A percentile compares a stretch with the other conserved stretches of the same genome.
Evolutionary conservation across 768 basidiomycete species (phyloP).

Genomic region (Rhodosporidiobolus sp.): DNA sequence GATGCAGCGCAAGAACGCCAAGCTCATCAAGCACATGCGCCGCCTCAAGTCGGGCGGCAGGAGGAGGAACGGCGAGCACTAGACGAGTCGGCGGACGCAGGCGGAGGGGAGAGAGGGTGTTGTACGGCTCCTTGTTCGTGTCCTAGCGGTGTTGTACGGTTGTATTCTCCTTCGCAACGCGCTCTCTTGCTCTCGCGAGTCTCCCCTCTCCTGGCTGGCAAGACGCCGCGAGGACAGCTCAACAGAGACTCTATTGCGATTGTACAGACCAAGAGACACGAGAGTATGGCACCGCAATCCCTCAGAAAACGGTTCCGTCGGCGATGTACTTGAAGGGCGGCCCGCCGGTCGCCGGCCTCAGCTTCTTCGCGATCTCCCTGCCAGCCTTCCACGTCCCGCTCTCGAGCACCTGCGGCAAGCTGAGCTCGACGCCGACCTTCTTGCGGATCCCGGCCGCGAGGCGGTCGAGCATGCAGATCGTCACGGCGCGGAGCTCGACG

Average conservation of each 20-base stretch:
- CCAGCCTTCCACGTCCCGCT: slow-evolving; percentile 91
- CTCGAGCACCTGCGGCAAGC: slow-evolving; percentile 84
- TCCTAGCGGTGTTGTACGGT: too few relatives aligned
- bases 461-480: slow-evolving; percentile 88
- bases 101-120: background rate
- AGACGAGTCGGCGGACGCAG: too few relatives aligned
- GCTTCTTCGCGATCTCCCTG: slow-evolving; percentile 77
- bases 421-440: slow-evolving; percentile 60
- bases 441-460: slow-evolving; percentile 67
- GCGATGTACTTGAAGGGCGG: slow-evolving; percentile 40
- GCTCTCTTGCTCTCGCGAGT: too few relatives aligned
- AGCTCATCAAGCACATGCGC: slow-evolving; percentile 17
- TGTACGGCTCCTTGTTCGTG: too few relatives aligned
- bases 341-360: slow-evolving; percentile 56
- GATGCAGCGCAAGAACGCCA: slow-evolving; percentile 15
- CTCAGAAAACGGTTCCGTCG: slow-evolving; percentile 36
- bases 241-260: too few relatives aligned
- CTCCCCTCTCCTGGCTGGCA: too few relatives aligned
- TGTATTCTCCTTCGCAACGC: too few relatives aligned
- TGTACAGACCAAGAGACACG: too few relatives aligned
- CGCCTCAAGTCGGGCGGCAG: slow-evolving; percentile 6
- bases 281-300: too few relatives aligned
- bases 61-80: slow-evolving; percentile 21
- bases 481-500: slow-evolving; percentile 94
- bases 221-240: too few relatives aligned